Evolutionary conservation across 2,329 filamentous ascomycete species (phyloP), one percentile per base, ranked within the genome.

Genomic region (Stagonosporopsis vannaccii): DNA sequence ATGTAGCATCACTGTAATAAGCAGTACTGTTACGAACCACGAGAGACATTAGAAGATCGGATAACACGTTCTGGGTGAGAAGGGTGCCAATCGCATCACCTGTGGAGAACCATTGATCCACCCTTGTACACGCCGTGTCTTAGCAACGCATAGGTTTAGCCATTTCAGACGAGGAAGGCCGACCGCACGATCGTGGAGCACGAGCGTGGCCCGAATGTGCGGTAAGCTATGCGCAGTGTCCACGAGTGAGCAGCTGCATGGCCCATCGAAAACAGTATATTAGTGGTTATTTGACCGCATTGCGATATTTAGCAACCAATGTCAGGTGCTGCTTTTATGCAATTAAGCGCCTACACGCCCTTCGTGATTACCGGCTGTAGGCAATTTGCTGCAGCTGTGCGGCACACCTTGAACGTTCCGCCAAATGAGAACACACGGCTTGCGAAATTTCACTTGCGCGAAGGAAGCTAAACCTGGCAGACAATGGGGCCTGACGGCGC

Each of bases 281-380:
- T 53, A 58, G 39, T 52, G 43, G 55, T 36, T 40, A 49, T 52
- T 58, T 33, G 17, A 25, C 39, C 39, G 43, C 25, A 44, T 49
- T 53, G 44, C 55, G 55, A 53, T 49, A 49, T 52, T 63, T 68
- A 63, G 60, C 52, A 56, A 45, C 63, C 63, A 63, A 60, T 62
- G 15, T 22, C n/a, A 40, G 41, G 40, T 60, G 32, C 59, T 60
- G 33, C 51, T 52, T 58, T 48, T 28, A 63, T 59, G 59, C 63
- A 68, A 66, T 72, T 73, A 71, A 63, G 69, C 70, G 70, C 69
- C 62, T 59, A 60, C 59, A 54, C 43, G 54, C 50, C 58, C 59
- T 54, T 44, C 28, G 42, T 56, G 37, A 62, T 63, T 60, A 48
- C 51, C 41, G 45, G 55, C 65, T 58, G 50, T 56, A 61, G 65